phyloP scores from a whole-genome alignment of 2,329 filamentous ascomycete genomes.

The Nemania abortiva region DNA sequence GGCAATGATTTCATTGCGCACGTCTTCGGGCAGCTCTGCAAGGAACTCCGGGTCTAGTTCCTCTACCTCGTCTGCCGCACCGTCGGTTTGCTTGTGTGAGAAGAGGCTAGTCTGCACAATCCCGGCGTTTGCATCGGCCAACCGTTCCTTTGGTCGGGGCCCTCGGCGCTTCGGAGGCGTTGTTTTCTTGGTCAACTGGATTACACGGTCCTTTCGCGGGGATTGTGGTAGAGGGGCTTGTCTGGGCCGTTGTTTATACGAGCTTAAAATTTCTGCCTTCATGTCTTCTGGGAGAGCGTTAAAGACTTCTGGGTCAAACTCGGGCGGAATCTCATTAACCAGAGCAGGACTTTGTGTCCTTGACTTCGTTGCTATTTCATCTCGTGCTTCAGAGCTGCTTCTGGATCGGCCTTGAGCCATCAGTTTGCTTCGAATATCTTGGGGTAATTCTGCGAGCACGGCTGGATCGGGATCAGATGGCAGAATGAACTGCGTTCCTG shows the following conservation, averaged over 20 bases:
- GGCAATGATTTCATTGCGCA: conserved; percentile 80
- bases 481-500: conserved; percentile 92
- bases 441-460: conserved; percentile 86
- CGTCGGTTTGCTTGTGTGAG: conserved; percentile 52
- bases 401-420: conserved; percentile 65
- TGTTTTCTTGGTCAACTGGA: conserved; percentile 63
- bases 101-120: conserved; percentile 82
- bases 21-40: conserved; percentile 83
- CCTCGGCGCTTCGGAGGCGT: conserved; percentile 76
- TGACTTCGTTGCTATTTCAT: conserved; percentile 52
- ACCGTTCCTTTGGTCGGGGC: conserved; percentile 61
- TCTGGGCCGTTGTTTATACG: conserved; percentile 65
- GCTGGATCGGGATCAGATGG: conserved; percentile 83
- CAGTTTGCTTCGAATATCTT: conserved; percentile 83
- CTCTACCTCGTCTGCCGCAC: conserved; percentile 54
- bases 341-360: conserved; percentile 55
- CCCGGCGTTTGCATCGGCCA: conserved; percentile 66
- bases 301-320: conserved; percentile 87
- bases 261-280: conserved; percentile 82
- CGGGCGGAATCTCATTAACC: conserved; percentile 68
- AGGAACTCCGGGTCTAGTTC: conserved; percentile 79
- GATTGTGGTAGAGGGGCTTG: conserved; percentile 61
- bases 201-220: conserved; percentile 66
- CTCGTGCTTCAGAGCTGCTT: conserved; percentile 46
- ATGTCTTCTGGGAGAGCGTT: conserved; percentile 86